Percentiles rank a stretch among this genome's conserved stretches.
phyloP scores from a whole-genome alignment of 2,329 filamentous ascomycete genomes.

The Ascochyta pisi region DNA sequence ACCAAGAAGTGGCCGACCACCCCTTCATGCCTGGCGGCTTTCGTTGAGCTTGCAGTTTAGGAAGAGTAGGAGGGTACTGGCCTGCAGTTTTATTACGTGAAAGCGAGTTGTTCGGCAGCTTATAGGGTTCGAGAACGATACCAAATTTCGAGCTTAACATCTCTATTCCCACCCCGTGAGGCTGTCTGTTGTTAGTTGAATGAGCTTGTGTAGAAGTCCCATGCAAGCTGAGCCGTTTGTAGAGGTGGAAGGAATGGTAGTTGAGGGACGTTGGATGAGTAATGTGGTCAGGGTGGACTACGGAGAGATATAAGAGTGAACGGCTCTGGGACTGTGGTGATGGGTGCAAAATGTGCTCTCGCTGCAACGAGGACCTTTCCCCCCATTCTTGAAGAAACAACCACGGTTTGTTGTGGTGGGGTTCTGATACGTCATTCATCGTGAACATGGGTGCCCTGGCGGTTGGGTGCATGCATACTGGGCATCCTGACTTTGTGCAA shows the following conservation, averaged over 20 bases:
- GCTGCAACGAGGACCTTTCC: no score
- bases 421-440: background rate
- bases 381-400: no score
- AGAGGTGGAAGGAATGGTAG: no score
- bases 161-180: background rate
- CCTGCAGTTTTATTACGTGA: background rate
- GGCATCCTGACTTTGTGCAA: background rate
- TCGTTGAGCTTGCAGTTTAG: background rate
- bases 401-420: background rate
- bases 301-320: no score
- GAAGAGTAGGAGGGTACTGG: background rate
- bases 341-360: no score
- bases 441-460: conserved; percentile 6
- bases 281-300: no score
- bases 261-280: no score
- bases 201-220: background rate
- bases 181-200: background rate
- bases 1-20: conserved; percentile 8
- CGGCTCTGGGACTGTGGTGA: no score
- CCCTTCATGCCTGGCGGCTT: conserved; percentile 15
- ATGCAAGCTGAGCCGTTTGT: background rate
- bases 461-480: conserved; percentile 5
- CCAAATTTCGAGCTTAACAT: background rate
- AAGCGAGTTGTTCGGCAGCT: background rate
- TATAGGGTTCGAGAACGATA: background rate